Conservation (phyloP, 192 early-diverging fungal species). For the Backusella mclennaniae region DNA sequence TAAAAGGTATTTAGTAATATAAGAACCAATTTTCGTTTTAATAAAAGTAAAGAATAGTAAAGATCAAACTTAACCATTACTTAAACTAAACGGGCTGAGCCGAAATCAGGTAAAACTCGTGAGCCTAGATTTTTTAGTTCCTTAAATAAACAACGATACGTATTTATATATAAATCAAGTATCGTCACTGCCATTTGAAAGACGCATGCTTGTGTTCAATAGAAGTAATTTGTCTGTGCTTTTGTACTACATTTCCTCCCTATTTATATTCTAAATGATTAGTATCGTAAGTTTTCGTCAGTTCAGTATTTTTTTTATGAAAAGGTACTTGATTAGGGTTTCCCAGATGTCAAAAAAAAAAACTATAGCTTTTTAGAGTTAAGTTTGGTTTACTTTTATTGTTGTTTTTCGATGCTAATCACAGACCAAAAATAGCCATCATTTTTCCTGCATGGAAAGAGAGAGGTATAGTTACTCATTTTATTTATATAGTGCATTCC, state of each 20-base stretch:
- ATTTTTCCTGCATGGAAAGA: background rate
- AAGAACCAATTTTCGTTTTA: background rate
- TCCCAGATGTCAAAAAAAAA: background rate
- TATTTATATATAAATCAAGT: background rate
- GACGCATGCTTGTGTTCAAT: conserved; percentile 14
- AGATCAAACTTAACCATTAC: background rate
- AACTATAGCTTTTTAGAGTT: background rate
- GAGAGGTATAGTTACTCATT: background rate
- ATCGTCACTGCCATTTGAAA: conserved; percentile 12
- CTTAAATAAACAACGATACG: background rate
- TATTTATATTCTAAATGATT: background rate
- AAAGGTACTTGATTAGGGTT: conserved; percentile 3
- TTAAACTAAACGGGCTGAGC: background rate
- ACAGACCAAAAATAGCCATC: background rate
- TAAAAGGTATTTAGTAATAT: too few species aligned
- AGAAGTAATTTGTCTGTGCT: conserved; percentile 17
- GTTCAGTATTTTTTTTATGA: conserved; percentile 5
- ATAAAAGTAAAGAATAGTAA: background rate
- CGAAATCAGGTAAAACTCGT: background rate
- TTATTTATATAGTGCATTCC: background rate
- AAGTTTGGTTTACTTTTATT: background rate
- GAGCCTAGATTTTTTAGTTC: background rate
- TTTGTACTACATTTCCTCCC: conserved; percentile 4
- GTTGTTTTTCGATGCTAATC: background rate
- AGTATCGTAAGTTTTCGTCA: background rate